These are phyloP conservation scores for Cyclocybe cylindracea DNA, from an alignment of 768 basidiomycete species.

Conservation along the genomic window DNA sequence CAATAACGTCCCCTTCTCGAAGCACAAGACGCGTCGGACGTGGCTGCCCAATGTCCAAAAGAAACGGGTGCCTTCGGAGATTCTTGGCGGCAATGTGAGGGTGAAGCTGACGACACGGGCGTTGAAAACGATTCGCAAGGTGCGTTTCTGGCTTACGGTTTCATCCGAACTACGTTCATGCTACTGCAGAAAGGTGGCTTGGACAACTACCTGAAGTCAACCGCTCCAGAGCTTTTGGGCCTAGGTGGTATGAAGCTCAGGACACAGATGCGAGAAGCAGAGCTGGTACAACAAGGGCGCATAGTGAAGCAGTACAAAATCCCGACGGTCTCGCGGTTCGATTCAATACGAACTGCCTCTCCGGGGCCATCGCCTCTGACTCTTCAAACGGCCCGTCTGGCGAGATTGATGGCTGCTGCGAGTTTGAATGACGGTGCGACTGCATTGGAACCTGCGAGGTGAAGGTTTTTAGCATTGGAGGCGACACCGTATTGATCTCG, in stretches of 20 bases:
- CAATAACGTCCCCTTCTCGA: slow-evolving; percentile 89
- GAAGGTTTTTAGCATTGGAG: neutral
- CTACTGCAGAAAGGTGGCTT: slow-evolving; percentile 60
- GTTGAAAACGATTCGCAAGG: slow-evolving; percentile 83
- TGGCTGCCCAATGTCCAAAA: slow-evolving; percentile 89
- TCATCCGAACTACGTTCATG: neutral
- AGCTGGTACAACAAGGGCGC: slow-evolving; percentile 7
- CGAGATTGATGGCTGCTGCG: slow-evolving; percentile 6
- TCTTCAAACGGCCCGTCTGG: slow-evolving; percentile 6
- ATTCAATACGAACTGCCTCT: neutral
- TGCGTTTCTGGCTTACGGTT: slow-evolving; percentile 24
- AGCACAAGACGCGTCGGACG: slow-evolving; percentile 81
- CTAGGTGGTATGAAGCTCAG: slow-evolving; percentile 53
- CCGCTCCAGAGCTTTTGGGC: slow-evolving; percentile 33
- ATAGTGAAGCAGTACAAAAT: slow-evolving; percentile 7
- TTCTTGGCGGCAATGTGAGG: slow-evolving; percentile 55
- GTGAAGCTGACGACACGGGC: slow-evolving; percentile 78
- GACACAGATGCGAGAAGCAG: slow-evolving; percentile 28
- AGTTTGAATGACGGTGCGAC: slow-evolving; percentile 3
- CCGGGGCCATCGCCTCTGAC: neutral
- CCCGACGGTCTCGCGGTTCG: neutral
- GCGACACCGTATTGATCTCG: neutral
- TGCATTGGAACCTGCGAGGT: slow-evolving; percentile 1
- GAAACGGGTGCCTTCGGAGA: slow-evolving; percentile 71
- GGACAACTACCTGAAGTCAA: slow-evolving; percentile 64